Percentiles rank a stretch among this genome's conserved stretches.
Evolutionary conservation across 768 basidiomycete genomes (phyloP).

Genomic region (Imleria badia): DNA sequence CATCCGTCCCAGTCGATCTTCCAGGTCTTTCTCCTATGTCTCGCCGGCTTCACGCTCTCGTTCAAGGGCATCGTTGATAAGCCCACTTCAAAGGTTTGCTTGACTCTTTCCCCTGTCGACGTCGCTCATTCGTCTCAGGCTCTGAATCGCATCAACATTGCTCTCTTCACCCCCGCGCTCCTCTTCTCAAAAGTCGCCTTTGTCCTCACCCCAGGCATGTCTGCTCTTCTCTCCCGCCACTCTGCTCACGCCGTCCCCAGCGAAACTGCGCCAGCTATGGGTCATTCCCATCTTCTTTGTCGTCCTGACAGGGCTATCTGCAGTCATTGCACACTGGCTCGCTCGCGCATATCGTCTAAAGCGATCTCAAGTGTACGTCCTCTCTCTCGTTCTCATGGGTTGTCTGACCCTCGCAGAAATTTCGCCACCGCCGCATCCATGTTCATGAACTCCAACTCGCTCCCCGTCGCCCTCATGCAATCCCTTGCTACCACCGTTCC

Average conservation of each 20-base stretch:
- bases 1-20: no score
- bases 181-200: conserved; percentile 96
- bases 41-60: conserved; percentile 83
- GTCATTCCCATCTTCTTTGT: no score
- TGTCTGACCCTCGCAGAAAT: conserved; percentile 41
- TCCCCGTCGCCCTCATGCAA: conserved; percentile 94
- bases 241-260: conserved; percentile 5
- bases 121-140: conserved; percentile 41
- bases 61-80: conserved; percentile 78
- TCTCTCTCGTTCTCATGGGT: not conserved
- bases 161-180: conserved; percentile 84
- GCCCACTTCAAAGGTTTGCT: conserved; percentile 76
- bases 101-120: not conserved
- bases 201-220: conserved; percentile 75
- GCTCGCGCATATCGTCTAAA: no score
- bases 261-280: no score
- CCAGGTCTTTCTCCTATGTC: conserved; percentile 83
- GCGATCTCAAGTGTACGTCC: no score
- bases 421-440: no score
- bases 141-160: conserved; percentile 81
- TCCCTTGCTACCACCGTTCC: conserved; percentile 84
- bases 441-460: conserved; percentile 95
- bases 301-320: no score
- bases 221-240: not conserved
- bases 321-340: no score